These are phyloP conservation scores for Boletus reticuloceps DNA, from an alignment of 768 basidiomycete species.

Conservation along the genomic window DNA sequence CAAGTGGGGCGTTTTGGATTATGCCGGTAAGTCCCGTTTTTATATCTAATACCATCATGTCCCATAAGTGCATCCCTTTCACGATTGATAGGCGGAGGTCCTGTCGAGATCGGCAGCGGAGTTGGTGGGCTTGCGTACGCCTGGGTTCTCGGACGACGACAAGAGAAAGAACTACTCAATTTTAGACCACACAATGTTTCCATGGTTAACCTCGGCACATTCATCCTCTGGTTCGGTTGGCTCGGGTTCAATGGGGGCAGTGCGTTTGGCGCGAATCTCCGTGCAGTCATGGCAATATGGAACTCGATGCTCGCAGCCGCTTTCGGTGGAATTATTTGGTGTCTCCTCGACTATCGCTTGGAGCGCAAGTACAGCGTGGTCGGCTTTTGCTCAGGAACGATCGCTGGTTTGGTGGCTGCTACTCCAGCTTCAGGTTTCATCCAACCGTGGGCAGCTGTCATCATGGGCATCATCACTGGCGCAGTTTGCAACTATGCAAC, in stretches of 20 bases:
- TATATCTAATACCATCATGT: background rate
- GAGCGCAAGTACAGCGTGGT: conserved; percentile 87
- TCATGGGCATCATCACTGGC: conserved; percentile 73
- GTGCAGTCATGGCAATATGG: conserved; percentile 82
- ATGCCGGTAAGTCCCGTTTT: conserved; percentile 57
- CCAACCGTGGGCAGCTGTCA: conserved; percentile 71
- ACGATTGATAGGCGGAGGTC: conserved; percentile 62
- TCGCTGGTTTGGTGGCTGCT: conserved; percentile 85
- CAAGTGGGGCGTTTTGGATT: conserved; percentile 83
- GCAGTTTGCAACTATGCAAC: conserved; percentile 81
- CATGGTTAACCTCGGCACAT: conserved; percentile 79
- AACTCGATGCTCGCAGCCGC: conserved; percentile 87
- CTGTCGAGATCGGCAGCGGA: conserved; percentile 86
- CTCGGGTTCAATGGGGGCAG: conserved; percentile 91
- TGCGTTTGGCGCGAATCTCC: conserved; percentile 83
- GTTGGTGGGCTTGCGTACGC: conserved; percentile 83
- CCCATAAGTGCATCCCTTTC: background rate
- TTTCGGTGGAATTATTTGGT: conserved; percentile 82
- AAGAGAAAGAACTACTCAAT: conserved; percentile 67
- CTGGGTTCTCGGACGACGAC: conserved; percentile 81
- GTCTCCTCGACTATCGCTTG: conserved; percentile 71
- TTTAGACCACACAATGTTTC: conserved; percentile 90
- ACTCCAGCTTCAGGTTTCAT: conserved; percentile 87
- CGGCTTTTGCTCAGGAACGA: conserved; percentile 86
- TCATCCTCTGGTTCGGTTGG: conserved; percentile 87